Evolutionary conservation across 805 yeast genomes (phyloP).

Genomic region (Wickerhamiella vanderwaltii): DNA sequence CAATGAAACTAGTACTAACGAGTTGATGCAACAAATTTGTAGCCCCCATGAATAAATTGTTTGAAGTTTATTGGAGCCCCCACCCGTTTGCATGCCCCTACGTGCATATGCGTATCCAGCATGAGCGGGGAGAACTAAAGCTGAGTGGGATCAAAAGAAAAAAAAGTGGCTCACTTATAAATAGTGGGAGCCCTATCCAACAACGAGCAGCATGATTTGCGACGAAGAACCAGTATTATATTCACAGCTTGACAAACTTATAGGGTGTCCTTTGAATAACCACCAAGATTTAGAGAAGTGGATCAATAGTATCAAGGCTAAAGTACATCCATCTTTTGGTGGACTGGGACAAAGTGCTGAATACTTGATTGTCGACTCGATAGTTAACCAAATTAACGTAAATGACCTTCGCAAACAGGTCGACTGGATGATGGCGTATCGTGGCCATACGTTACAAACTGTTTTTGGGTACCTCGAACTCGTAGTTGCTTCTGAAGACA

Average conservation of each 20-base stretch:
- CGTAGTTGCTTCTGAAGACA: constrained; percentile 5
- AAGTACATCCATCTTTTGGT: not conserved
- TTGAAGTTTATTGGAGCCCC: too few species aligned
- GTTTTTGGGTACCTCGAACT: constrained; percentile 12
- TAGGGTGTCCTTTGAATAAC: constrained; percentile 1
- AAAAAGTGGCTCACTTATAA: too few species aligned
- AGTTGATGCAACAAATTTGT: too few species aligned
- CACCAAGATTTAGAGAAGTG: constrained; percentile 6
- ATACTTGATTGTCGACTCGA: constrained; percentile 10
- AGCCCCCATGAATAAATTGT: too few species aligned
- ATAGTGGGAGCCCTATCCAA: too few species aligned
- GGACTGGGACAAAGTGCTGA: constrained; percentile 1
- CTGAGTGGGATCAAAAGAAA: too few species aligned
- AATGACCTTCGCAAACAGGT: constrained; percentile 10
- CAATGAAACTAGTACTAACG: too few species aligned
- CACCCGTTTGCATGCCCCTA: too few species aligned
- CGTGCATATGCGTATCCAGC: too few species aligned
- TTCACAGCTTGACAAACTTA: constrained; percentile 3
- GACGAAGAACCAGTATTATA: constrained; percentile 3
- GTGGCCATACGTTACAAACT: constrained; percentile 11
- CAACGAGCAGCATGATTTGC: too few species aligned
- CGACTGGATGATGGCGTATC: constrained; percentile 14
- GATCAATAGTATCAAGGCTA: constrained; percentile 3
- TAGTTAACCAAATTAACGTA: constrained; percentile 10
- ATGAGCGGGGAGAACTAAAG: too few species aligned